Evolutionary conservation across 2,329 filamentous ascomycete genomes (phyloP).

Genomic region (Fusarium sp.): DNA sequence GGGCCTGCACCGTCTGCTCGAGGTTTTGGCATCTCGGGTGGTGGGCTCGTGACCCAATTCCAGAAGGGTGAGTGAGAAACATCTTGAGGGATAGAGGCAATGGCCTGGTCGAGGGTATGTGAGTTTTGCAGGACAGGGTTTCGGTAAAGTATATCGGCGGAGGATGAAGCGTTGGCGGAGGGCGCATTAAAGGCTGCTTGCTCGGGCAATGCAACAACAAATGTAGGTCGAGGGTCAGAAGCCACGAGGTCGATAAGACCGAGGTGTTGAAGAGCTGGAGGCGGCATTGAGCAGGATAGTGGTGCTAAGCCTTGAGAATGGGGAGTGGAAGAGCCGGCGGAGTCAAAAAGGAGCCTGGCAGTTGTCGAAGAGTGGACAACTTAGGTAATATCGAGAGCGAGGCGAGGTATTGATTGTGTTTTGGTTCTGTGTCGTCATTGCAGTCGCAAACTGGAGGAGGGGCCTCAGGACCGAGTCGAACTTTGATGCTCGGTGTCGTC

Average conservation of each 20-base stretch:
- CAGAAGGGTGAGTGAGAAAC: conserved; percentile 54
- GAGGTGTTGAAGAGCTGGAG: conserved; percentile 46
- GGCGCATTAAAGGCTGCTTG: conserved; percentile 13
- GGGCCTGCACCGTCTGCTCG: conserved; percentile 13
- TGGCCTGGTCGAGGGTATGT: conserved; percentile 50
- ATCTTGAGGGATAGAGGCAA: conserved; percentile 50
- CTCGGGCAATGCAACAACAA: conserved; percentile 51
- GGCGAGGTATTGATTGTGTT: conserved; percentile 14
- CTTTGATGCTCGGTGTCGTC: conserved; percentile 15
- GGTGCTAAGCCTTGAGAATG: conserved; percentile 8
- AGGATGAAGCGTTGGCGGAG: conserved; percentile 1
- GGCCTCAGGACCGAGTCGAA: conserved; percentile 3
- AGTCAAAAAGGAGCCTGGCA: not conserved
- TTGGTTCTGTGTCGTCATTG: conserved; percentile 39
- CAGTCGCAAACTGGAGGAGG: conserved; percentile 30
- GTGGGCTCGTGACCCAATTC: conserved; percentile 55
- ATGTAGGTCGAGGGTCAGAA: conserved; percentile 59
- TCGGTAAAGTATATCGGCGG: conserved; percentile 51
- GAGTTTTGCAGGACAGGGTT: conserved; percentile 55
- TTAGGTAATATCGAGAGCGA: conserved; percentile 19
- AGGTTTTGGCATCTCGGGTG: conserved; percentile 12
- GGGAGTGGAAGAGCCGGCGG: not conserved
- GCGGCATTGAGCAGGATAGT: conserved; percentile 42
- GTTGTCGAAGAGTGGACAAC: conserved; percentile 6
- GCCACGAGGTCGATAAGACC: conserved; percentile 58